Conservation (phyloP, 1,139 yeast species). For the Diutina sp. region DNA sequence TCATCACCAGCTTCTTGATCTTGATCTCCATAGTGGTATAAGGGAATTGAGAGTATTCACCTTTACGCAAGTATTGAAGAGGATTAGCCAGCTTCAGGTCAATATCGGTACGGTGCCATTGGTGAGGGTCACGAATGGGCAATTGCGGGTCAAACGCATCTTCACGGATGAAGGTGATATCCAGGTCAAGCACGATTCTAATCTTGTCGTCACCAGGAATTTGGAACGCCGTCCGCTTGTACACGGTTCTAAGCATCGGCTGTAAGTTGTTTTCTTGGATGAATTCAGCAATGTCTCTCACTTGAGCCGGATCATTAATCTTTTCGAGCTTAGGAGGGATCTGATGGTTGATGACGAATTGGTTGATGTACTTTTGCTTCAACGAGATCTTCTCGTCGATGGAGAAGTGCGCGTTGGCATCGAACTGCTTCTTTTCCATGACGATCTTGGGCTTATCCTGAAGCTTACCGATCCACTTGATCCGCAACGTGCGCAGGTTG, state of each 20-base stretch:
- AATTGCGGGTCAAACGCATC: conserved; percentile 74
- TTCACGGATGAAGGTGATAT: conserved; percentile 77
- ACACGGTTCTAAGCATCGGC: conserved; percentile 78
- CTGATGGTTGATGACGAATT: conserved; percentile 36
- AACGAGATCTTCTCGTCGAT: conserved; percentile 49
- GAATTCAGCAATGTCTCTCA: conserved; percentile 48
- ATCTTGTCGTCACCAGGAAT: conserved; percentile 94
- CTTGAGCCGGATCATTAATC: conserved; percentile 24
- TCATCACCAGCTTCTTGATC: conserved; percentile 39
- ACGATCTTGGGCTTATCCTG: conserved; percentile 63
- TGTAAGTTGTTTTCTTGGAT: conserved; percentile 56
- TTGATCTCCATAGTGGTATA: conserved; percentile 87
- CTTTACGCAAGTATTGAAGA: conserved; percentile 63
- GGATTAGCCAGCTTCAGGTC: conserved; percentile 68
- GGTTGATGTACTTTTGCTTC: conserved; percentile 69
- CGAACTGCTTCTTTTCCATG: conserved; percentile 69
- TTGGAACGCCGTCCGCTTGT: conserved; percentile 91
- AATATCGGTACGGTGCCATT: conserved; percentile 89
- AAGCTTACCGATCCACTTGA: conserved; percentile 86
- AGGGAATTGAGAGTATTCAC: conserved; percentile 80
- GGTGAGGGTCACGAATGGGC: conserved; percentile 79
- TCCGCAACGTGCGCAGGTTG: conserved; percentile 63
- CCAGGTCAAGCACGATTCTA: conserved; percentile 81
- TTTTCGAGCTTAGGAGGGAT: conserved; percentile 23
- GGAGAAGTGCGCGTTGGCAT: conserved; percentile 39